Evolutionary conservation across 768 basidiomycete species (phyloP), one percentile per base, ranked within the genome.

Genomic region (Grammothele lineata): DNA sequence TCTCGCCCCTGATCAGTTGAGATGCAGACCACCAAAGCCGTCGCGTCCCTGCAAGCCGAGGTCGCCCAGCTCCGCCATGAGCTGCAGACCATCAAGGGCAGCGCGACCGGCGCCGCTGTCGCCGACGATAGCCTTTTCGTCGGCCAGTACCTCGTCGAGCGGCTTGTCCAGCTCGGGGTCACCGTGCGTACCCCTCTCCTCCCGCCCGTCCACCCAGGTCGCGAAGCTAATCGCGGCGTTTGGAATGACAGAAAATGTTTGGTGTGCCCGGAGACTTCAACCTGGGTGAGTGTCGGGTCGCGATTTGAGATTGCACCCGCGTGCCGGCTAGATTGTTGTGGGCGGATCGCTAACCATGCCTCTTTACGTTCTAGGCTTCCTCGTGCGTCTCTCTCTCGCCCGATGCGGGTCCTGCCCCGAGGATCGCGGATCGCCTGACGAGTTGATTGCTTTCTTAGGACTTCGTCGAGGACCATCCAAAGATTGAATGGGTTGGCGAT

Each of bases 241-340:
- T n/a, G n/a, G n/a, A n/a, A n/a, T n/a, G n/a, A n/a, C 61, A 92
- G 87, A 75, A 78, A 37, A 76, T 92, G 70, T 92, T 92, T 47
- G 90, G 89, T 14, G 76, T 92, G 0, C 90, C 90, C 0, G 90
- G 90, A n/a, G 88, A 92, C 63, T 91, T 89, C 54, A 90, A 90
- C 61, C 76, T 91, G 37, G 84, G 71, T 70, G 55, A 9, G 68
- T 49, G 11, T 18, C n/a, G n/a, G n/a, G n/a, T n/a, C n/a, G n/a
- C n/a, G n/a, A n/a, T n/a, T n/a, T n/a, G n/a, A n/a, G n/a, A n/a
- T n/a, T n/a, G n/a, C n/a, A n/a, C n/a, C n/a, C n/a, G n/a, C n/a
- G n/a, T n/a, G n/a, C n/a, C n/a, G n/a, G n/a, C n/a, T n/a, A n/a
- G n/a, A n/a, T n/a, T n/a, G n/a, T n/a, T n/a, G n/a, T n/a, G n/a